A percentile compares a stretch with the other conserved stretches of the same genome.
phyloP scores from a whole-genome alignment of 805 yeast species.

The Cyberlindnera saturnus region DNA sequence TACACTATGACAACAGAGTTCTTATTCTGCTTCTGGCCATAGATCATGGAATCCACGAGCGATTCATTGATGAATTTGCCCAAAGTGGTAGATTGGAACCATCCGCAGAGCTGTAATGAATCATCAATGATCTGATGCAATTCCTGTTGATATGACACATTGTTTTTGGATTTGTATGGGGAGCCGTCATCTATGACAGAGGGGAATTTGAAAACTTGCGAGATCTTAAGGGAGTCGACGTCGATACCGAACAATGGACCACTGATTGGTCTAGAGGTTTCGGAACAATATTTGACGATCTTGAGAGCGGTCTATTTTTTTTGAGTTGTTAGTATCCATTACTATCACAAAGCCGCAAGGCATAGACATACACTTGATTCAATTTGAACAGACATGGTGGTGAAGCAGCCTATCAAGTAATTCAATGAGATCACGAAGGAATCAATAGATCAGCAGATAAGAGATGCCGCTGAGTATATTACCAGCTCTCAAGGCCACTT shows the following conservation, averaged over 20 bases:
- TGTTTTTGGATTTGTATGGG: constrained; percentile 54
- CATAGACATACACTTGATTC: constrained; percentile 10
- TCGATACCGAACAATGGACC: constrained; percentile 78
- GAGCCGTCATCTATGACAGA: constrained; percentile 50
- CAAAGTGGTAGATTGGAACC: constrained; percentile 67
- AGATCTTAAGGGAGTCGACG: constrained; percentile 39
- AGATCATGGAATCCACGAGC: constrained; percentile 63
- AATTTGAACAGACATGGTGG: constrained; percentile 15
- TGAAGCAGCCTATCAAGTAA: neutral
- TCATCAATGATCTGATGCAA: constrained; percentile 57
- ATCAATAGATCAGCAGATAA: no score
- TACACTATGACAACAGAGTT: constrained; percentile 52
- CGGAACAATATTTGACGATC: constrained; percentile 62
- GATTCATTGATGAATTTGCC: constrained; percentile 65
- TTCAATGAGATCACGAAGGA: no score
- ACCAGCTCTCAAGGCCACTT: no score
- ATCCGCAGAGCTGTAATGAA: constrained; percentile 71
- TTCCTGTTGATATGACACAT: constrained; percentile 63
- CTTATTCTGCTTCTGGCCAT: constrained; percentile 51
- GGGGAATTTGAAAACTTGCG: constrained; percentile 69
- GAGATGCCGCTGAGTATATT: no score
- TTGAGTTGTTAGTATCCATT: neutral
- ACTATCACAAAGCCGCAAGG: neutral
- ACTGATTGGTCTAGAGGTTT: constrained; percentile 53
- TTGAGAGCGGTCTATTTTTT: constrained; percentile 30